Evolutionary conservation across 169 alveolate genomes (phyloP), one percentile per base, ranked within the genome.

Genomic region (Plasmodium knowlesi): DNA sequence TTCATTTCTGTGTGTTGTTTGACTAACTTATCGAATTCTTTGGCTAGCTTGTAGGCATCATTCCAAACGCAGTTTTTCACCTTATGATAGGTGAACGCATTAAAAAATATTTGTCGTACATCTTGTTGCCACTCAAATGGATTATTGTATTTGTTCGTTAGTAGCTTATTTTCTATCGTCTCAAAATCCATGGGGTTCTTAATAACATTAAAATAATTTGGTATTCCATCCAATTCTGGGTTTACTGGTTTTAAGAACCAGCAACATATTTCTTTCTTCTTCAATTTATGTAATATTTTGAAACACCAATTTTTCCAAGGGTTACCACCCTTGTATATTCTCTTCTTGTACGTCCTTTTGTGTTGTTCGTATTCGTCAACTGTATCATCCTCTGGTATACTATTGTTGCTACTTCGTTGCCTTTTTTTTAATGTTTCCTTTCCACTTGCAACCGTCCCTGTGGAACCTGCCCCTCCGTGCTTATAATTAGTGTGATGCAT

Each of bases 81-180:
- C 54, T 91, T 91, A 72, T 91, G 95, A 81, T 91, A 91, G 12
- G 92, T 92, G 67, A 97, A 97, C 28, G 98, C 98, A 84, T 97
- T 97, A 94, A 94, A 97, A 86, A 97, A 97, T 10, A 97, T 96
- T 91, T 97, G 98, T 74, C 99, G 93, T 91, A 97, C 96, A 91
- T 97, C 99, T 57, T 96, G 97, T 86, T 97, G 99, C 98, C 99
- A 97, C 53, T 97, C 97, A 92, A 94, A 97, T n/a, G 99, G 99
- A 84, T 96, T 96, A 82, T 94, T 79, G 89, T 97, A 97, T 92
- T 95, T 96, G 82, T 97, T 92, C 84, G 92, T 92, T 78, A 93
- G 70, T 85, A 96, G 85, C 81, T 96, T 96, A 79, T 84, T 85
- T 72, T 96, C 97, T 3, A 96, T 95, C 3, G 97, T 96, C 76